phyloP scores from a whole-genome alignment of 2,329 filamentous ascomycete species.

The Botrytis pseudocinerea region DNA sequence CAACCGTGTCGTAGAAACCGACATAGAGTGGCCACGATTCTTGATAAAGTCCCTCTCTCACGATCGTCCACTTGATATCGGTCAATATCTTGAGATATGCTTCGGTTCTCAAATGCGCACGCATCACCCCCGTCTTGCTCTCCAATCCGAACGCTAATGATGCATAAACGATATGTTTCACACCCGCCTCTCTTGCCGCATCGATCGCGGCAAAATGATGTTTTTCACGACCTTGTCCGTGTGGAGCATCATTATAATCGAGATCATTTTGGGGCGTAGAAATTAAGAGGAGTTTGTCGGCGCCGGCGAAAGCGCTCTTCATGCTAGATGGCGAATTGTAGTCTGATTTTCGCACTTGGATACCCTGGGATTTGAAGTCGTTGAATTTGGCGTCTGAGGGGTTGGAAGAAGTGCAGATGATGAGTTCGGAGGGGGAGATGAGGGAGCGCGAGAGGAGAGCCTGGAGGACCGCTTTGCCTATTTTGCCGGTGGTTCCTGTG shows the following conservation, averaged over 20 bases:
- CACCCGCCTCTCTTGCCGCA: slow-evolving; percentile 39
- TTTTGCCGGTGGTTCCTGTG: slow-evolving; percentile 28
- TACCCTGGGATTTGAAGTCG: slow-evolving; percentile 29
- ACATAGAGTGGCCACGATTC: slow-evolving; percentile 37
- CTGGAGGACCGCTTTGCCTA: slow-evolving; percentile 27
- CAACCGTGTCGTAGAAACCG: slow-evolving; percentile 29
- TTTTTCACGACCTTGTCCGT: slow-evolving; percentile 29
- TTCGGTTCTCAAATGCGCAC: slow-evolving; percentile 32
- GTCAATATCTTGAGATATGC: slow-evolving; percentile 27
- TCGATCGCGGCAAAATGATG: slow-evolving; percentile 35
- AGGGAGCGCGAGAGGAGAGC: slow-evolving; percentile 25
- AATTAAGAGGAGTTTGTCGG: slow-evolving; percentile 40
- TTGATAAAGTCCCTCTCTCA: slow-evolving; percentile 37
- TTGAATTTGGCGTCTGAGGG: slow-evolving; percentile 43
- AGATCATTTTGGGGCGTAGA: slow-evolving; percentile 33
- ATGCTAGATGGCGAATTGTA: slow-evolving; percentile 22
- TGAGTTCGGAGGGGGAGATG: slow-evolving; percentile 22
- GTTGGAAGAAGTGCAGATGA: slow-evolving; percentile 27
- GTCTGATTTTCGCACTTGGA: slow-evolving; percentile 25
- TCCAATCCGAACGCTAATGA: slow-evolving; percentile 36
- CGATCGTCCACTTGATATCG: slow-evolving; percentile 30
- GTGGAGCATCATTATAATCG: slow-evolving; percentile 46
- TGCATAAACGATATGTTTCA: slow-evolving; percentile 42
- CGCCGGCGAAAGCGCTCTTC: slow-evolving; percentile 24
- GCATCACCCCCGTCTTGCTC: slow-evolving; percentile 30